Conservation (phyloP, 2,329 filamentous ascomycete species). For the Aspergillus brunneoviolaceus region DNA sequence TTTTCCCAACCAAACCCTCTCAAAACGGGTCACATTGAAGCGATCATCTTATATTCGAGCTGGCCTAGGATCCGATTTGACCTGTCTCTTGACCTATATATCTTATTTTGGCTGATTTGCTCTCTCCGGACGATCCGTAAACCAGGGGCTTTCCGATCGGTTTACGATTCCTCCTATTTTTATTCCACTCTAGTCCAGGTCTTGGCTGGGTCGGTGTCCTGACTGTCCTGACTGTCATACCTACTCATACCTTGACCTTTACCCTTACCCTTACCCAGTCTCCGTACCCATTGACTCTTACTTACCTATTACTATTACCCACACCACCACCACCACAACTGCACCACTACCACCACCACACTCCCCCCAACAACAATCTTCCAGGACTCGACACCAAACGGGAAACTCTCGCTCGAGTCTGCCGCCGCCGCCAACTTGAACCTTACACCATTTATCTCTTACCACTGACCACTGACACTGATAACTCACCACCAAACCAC, state of each 20-base stretch:
- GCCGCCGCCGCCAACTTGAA: conserved; percentile 12
- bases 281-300: too few species aligned
- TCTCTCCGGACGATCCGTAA: conserved; percentile 10
- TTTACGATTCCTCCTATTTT: conserved; percentile 8
- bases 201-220: conserved; percentile 21
- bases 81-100: conserved; percentile 3
- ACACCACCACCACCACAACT: too few species aligned
- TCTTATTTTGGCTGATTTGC: conserved; percentile 2
- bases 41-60: neutral
- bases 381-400: conserved; percentile 16
- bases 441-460: conserved; percentile 2
- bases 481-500: neutral
- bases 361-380: too few species aligned
- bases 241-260: too few species aligned
- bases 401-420: conserved; percentile 19
- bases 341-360: too few species aligned
- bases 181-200: conserved; percentile 19
- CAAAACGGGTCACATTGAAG: neutral
- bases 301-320: too few species aligned
- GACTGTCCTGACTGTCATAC: conserved; percentile 21
- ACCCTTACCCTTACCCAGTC: too few species aligned
- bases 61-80: neutral
- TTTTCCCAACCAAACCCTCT: neutral
- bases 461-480: conserved; percentile 1
- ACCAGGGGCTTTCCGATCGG: conserved; percentile 9